Percentiles rank a stretch among this genome's conserved stretches.
phyloP scores from a whole-genome alignment of 108 stramenopile species.

The Skeletonema potamos region DNA sequence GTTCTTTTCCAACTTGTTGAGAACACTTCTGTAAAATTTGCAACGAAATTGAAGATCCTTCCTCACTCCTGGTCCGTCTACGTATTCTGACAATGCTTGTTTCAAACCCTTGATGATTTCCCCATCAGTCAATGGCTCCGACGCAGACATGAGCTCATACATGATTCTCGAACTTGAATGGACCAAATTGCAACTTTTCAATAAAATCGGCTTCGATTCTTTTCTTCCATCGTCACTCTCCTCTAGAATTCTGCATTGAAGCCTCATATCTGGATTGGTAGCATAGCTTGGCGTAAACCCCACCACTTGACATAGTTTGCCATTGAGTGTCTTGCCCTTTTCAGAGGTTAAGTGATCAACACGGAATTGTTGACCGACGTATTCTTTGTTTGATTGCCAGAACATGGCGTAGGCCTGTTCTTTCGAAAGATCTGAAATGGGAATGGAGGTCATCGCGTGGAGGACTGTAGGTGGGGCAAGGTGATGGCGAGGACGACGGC shows the following conservation, averaged over 20 bases:
- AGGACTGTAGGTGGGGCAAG: neutral
- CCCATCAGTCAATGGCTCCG: slow-evolving; percentile 5
- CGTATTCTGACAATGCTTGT: neutral
- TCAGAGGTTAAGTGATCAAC: slow-evolving; percentile 14
- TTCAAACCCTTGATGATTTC: slow-evolving; percentile 8
- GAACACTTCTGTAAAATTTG: slow-evolving; percentile 4
- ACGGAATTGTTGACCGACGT: neutral
- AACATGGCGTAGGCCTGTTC: neutral
- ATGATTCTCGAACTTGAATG: slow-evolving; percentile 4
- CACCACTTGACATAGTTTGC: slow-evolving; percentile 19
- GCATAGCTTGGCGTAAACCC: neutral
- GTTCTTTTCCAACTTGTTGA: slow-evolving; percentile 8
- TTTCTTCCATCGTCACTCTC: slow-evolving; percentile 4
- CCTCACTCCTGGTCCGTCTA: neutral
- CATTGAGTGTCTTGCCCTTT: slow-evolving; percentile 15
- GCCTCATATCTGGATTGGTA: slow-evolving; percentile 9
- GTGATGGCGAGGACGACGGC: neutral
- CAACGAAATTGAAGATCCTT: neutral
- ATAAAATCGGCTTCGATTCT: neutral
- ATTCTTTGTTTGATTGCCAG: neutral
- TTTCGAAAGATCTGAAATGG: neutral
- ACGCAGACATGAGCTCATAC: slow-evolving; percentile 7
- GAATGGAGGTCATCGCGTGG: too few species aligned
- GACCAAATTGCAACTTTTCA: slow-evolving; percentile 12
- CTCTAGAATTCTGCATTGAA: slow-evolving; percentile 1